Conservation (phyloP, 768 basidiomycete species). For the Phanerodontia chrysosporium region DNA sequence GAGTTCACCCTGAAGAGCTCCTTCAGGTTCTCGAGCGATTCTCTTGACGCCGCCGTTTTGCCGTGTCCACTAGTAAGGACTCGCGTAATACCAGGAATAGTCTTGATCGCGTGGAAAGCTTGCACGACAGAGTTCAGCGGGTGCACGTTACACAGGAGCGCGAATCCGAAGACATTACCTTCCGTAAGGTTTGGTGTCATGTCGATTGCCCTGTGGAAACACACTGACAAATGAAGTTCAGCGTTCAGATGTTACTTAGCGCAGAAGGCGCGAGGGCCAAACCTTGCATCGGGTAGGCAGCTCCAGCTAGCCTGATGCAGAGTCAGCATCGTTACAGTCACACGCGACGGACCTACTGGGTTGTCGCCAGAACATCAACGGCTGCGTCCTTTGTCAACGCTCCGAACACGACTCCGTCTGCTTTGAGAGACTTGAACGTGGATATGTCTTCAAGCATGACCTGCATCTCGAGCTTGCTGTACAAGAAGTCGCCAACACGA, state of each 20-base stretch:
- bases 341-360: conserved; percentile 32
- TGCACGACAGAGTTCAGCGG: conserved; percentile 32
- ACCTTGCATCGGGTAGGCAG: conserved; percentile 56
- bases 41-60: conserved; percentile 28
- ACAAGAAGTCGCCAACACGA: conserved; percentile 74
- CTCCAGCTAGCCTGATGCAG: conserved; percentile 45
- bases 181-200: conserved; percentile 54
- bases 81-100: conserved; percentile 64
- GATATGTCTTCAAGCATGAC: conserved; percentile 76
- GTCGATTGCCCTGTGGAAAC: conserved; percentile 42
- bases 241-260: neutral
- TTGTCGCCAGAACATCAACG: conserved; percentile 57
- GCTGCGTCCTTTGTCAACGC: conserved; percentile 51
- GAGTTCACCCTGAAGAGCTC: neutral
- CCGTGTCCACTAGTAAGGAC: conserved; percentile 71
- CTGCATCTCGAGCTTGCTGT: conserved; percentile 57
- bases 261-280: neutral
- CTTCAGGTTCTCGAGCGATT: neutral
- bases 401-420: conserved; percentile 67
- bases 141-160: too few relatives aligned
- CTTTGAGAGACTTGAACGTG: conserved; percentile 50
- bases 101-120: conserved; percentile 40
- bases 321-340: neutral
- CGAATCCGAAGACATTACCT: conserved; percentile 44
- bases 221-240: conserved; percentile 5